phyloP scores from a whole-genome alignment of 2,329 filamentous ascomycete genomes.

The Claviceps cyperi region DNA sequence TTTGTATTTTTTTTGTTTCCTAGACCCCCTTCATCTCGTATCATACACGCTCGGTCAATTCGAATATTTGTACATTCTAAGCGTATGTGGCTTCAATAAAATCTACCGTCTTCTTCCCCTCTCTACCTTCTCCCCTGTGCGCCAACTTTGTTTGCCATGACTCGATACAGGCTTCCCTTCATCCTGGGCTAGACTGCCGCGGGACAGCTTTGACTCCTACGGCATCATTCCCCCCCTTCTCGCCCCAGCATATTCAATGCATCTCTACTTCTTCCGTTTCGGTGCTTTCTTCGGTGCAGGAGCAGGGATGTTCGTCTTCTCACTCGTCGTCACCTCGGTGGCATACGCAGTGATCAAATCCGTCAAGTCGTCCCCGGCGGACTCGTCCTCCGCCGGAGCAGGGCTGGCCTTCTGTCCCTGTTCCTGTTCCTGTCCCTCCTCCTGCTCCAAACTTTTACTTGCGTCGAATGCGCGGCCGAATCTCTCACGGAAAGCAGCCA shows the following conservation, averaged over 20 bases:
- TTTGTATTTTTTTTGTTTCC: conserved; percentile 6
- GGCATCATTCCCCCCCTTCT: not conserved
- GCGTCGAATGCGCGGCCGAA: conserved; percentile 80
- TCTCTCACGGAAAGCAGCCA: conserved; percentile 71
- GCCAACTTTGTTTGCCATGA: not conserved
- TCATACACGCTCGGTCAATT: conserved; percentile 21
- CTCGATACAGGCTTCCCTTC: not conserved
- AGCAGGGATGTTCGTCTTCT: conserved; percentile 15
- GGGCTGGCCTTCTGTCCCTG: not conserved
- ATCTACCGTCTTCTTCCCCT: not conserved
- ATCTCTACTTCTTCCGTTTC: conserved; percentile 31
- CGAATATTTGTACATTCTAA: conserved; percentile 21
- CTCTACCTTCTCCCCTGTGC: not conserved
- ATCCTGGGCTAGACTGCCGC: not conserved
- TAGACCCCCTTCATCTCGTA: conserved; percentile 11
- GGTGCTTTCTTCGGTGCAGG: conserved; percentile 26
- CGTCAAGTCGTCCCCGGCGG: conserved; percentile 21
- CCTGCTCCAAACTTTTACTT: conserved; percentile 17
- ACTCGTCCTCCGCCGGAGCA: conserved; percentile 11
- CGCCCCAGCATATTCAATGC: not conserved
- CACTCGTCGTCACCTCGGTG: conserved; percentile 18
- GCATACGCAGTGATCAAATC: conserved; percentile 39
- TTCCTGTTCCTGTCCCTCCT: conserved; percentile 15
- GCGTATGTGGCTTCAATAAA: conserved; percentile 5
- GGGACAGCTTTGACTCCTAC: not conserved